Evolutionary conservation across 2,329 filamentous ascomycete genomes (phyloP).

Genomic region (Coleophoma crateriformis): DNA sequence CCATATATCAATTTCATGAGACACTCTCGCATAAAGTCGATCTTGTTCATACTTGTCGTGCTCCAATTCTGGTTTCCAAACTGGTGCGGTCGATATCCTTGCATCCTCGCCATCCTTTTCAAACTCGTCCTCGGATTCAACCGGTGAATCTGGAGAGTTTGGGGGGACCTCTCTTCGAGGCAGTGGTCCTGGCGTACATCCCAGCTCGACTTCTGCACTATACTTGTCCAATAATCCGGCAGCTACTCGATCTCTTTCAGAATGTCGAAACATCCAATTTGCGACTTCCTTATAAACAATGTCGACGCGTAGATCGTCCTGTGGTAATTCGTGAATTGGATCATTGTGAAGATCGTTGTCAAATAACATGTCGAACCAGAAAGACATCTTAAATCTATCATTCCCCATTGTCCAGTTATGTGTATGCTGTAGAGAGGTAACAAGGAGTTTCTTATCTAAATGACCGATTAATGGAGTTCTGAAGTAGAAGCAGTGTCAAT

Average conservation of each 20-base stretch:
- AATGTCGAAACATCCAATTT: conserved; percentile 59
- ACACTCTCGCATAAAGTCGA: conserved; percentile 52
- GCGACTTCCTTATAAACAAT: conserved; percentile 54
- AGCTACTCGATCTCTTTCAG: conserved; percentile 51
- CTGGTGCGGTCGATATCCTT: conserved; percentile 13
- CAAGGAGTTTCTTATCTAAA: conserved; percentile 59
- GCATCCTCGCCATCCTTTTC: no score
- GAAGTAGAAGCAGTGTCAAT: no score
- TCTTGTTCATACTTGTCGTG: conserved; percentile 54
- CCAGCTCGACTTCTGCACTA: conserved; percentile 26
- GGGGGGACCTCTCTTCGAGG: conserved; percentile 10
- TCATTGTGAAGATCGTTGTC: conserved; percentile 51
- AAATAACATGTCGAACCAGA: conserved; percentile 62
- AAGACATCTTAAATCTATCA: conserved; percentile 64
- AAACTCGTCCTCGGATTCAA: conserved; percentile 9
- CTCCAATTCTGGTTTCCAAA: conserved; percentile 34
- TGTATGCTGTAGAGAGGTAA: conserved; percentile 60
- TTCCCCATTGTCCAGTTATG: conserved; percentile 68
- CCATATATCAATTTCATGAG: conserved; percentile 60
- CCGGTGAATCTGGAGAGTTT: conserved; percentile 1
- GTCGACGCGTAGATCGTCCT: conserved; percentile 44
- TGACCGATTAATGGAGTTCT: neutral
- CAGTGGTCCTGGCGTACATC: conserved; percentile 25
- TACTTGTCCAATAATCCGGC: conserved; percentile 50
- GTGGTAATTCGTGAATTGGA: conserved; percentile 41